Conservation (phyloP, 805 yeast genomes). For the Yamadazyma ubonensis region DNA sequence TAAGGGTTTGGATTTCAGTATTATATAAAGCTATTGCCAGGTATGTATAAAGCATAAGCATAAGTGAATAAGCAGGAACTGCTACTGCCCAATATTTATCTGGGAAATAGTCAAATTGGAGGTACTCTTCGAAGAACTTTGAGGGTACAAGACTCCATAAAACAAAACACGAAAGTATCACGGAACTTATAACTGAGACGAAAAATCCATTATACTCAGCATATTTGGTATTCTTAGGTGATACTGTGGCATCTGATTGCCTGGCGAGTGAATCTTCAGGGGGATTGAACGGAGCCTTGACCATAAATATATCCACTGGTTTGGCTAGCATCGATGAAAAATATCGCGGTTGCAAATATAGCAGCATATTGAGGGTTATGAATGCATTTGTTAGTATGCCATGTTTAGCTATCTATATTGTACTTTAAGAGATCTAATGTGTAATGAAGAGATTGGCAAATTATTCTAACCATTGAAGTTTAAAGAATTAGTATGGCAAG, state of each 20-base stretch:
- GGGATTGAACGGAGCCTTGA: not conserved
- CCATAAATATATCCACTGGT: slow-evolving; percentile 4
- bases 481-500: too few species aligned
- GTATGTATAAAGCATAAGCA: slow-evolving; percentile 71
- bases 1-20: slow-evolving; percentile 67
- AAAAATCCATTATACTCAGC: slow-evolving; percentile 90
- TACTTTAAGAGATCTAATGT: too few species aligned
- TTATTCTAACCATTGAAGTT: too few species aligned
- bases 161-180: slow-evolving; percentile 55
- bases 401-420: too few species aligned
- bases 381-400: too few species aligned
- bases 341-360: too few species aligned
- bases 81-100: slow-evolving; percentile 90
- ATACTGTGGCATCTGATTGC: slow-evolving; percentile 62
- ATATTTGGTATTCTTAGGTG: slow-evolving; percentile 50
- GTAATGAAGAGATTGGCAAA: too few species aligned
- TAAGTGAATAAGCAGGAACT: slow-evolving; percentile 66
- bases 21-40: slow-evolving; percentile 70
- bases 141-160: slow-evolving; percentile 78
- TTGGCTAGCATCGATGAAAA: slow-evolving; percentile 3
- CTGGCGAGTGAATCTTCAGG: slow-evolving; percentile 54
- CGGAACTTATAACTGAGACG: slow-evolving; percentile 64
- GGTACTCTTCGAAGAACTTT: slow-evolving; percentile 40
- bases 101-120: slow-evolving; percentile 73
- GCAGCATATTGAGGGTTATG: too few species aligned